A percentile compares a stretch with the other conserved stretches of the same genome.
phyloP scores from a whole-genome alignment of 371 early-diverging fungal genomes.

The Rhizopus delemar region DNA sequence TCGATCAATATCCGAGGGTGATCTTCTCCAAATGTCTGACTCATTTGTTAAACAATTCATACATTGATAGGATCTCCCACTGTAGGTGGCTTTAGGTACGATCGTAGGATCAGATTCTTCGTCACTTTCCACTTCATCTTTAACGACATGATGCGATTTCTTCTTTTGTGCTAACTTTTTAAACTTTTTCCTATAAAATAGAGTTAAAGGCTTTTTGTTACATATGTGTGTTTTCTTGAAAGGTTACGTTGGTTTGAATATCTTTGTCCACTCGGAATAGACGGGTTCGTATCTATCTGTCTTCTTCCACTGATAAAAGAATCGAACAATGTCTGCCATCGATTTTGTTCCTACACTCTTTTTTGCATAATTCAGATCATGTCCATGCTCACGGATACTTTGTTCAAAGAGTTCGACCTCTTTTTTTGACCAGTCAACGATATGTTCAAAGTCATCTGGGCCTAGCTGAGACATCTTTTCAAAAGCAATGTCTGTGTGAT shows the following conservation, averaged over 20 bases:
- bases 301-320: constrained; percentile 78
- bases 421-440: constrained; percentile 63
- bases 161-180: constrained; percentile 11
- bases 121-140: constrained; percentile 13
- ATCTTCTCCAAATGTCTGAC: constrained; percentile 55
- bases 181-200: constrained; percentile 20
- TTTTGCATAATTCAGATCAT: constrained; percentile 69
- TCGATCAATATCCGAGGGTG: constrained; percentile 54
- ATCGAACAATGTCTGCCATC: constrained; percentile 68
- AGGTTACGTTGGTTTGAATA: constrained; percentile 62
- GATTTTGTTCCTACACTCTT: constrained; percentile 52
- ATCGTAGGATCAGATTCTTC: constrained; percentile 39
- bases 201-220: too few species aligned
- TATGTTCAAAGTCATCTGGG: constrained; percentile 50
- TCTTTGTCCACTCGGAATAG: constrained; percentile 71
- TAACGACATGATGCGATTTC: constrained; percentile 28
- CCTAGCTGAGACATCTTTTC: constrained; percentile 53
- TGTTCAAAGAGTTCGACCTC: constrained; percentile 69
- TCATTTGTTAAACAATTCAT: constrained; percentile 58
- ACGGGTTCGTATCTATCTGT: constrained; percentile 67
- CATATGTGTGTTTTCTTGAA: not conserved
- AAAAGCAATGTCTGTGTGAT: constrained; percentile 61
- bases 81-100: constrained; percentile 26
- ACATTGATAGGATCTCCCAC: constrained; percentile 44
- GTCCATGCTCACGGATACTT: constrained; percentile 67